Evolutionary conservation across 306 rosid genomes (phyloP), one percentile per base, ranked within the genome.

Genomic region (Gynostemma pentaphyllum): DNA sequence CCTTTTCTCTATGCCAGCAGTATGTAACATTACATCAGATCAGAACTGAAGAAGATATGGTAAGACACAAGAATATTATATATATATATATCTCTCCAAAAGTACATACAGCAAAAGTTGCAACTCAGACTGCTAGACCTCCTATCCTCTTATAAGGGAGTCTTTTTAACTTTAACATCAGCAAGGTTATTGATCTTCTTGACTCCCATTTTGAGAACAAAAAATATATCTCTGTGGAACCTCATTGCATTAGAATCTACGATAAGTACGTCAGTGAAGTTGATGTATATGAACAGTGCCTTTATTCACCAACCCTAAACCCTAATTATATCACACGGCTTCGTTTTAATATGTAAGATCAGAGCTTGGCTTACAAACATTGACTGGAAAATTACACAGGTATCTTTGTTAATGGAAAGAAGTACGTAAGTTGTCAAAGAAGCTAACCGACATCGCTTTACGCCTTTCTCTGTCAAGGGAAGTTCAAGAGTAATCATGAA

Each of bases 401-500:
- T 61, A 40, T 59, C 65, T 59, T 59, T 37, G 65, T 59, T 59
- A 59, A 59, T 21, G 48, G 15, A 47, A 26, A 1, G 10, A 64
- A 12, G 56, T 30, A 7, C 11, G 42, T 30, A 16, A 32, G 60
- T 48, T 9, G 15, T 49, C 36, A 37, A 70, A 44, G 54, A 72
- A 70, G 56, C 76, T 83, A 85, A 67, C 74, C 75, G 39, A 54
- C 69, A 47, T 57, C 64, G 71, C 63, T 68, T n/a, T 40, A 77
- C 30, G 75, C 59, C 71, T 72, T 69, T 74, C 48, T 59, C 77
- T 6, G 87, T 82, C 75, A 84, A 46, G 29, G 99, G 97, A 56
- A 94, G 94, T 78, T 88, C 95, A 16, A 94, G 87, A 76, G 70
- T 72, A 45, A 86, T 76, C 30, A 80, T 76, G 81, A 88, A 94